Percentiles rank a stretch among this genome's conserved stretches.
Conservation (phyloP, 805 yeast genomes). For the Starmera dryadoides region DNA sequence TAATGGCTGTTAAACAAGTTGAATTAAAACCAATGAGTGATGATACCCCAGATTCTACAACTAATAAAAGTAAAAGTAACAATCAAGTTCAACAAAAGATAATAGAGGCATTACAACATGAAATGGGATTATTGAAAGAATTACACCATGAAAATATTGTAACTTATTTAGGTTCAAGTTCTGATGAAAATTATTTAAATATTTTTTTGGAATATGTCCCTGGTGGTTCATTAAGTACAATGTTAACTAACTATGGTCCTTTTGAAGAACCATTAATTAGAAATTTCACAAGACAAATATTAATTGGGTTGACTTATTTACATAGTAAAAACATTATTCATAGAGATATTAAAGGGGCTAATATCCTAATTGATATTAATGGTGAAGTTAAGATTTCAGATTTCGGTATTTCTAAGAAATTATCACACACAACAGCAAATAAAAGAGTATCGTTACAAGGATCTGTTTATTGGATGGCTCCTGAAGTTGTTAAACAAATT, state of each 20-base stretch:
- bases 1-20: conserved; percentile 97
- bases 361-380: conserved; percentile 70
- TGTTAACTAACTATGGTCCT: conserved; percentile 69
- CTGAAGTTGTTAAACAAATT: conserved; percentile 93
- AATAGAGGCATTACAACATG: conserved; percentile 78
- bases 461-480: conserved; percentile 98
- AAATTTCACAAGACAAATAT: conserved; percentile 68
- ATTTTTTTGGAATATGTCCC: conserved; percentile 77
- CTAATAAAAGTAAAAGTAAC: conserved; percentile 22
- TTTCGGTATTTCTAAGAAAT: conserved; percentile 72
- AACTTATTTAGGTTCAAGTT: conserved; percentile 81
- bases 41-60: conserved; percentile 20
- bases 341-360: conserved; percentile 86
- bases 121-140: conserved; percentile 68
- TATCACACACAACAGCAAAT: conserved; percentile 34
- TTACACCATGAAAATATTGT: conserved; percentile 90
- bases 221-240: conserved; percentile 64
- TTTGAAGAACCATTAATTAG: conserved; percentile 71
- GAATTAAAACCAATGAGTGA: conserved; percentile 46
- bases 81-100: conserved; percentile 39
- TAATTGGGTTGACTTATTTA: conserved; percentile 66
- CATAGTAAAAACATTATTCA: conserved; percentile 75
- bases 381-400: conserved; percentile 82
- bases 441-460: conserved; percentile 87
- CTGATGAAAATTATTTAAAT: conserved; percentile 63